phyloP scores from a whole-genome alignment of 2,329 filamentous ascomycete genomes.

The Xylaria sp. region DNA sequence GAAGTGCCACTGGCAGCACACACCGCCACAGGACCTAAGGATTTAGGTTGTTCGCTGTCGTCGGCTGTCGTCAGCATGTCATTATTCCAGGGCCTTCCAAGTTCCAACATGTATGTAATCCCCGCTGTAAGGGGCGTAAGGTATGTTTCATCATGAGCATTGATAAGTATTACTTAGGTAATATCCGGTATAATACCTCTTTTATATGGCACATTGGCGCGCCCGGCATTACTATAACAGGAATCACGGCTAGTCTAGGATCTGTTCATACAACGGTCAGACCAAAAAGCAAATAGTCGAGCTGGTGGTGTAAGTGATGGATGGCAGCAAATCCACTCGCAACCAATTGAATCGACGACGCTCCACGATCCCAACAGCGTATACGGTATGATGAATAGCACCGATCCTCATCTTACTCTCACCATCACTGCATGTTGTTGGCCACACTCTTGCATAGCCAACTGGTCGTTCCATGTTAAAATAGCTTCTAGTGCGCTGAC shows the following conservation, averaged over 20 bases:
- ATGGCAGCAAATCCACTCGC: no score
- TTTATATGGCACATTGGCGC: background rate
- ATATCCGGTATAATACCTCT: background rate
- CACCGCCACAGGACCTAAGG: conserved; percentile 11
- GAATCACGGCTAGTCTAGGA: background rate
- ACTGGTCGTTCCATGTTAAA: background rate
- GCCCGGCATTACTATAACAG: background rate
- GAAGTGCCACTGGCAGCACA: background rate
- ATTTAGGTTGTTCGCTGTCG: no score
- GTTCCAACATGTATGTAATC: no score
- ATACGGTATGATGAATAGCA: background rate
- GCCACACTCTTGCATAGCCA: background rate
- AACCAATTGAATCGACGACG: no score
- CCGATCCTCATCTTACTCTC: background rate
- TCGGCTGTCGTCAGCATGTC: no score
- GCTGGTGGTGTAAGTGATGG: no score
- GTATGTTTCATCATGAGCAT: background rate
- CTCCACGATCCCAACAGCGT: background rate
- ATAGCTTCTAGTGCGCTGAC: background rate
- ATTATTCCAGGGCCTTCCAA: no score
- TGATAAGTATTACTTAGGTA: background rate
- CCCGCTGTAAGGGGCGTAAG: no score
- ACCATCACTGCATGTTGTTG: background rate
- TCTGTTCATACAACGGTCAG: no score
- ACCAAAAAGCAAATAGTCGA: no score